phyloP scores from a whole-genome alignment of 2,329 filamentous ascomycete species.

The Aspergillus pseudoterreus region DNA sequence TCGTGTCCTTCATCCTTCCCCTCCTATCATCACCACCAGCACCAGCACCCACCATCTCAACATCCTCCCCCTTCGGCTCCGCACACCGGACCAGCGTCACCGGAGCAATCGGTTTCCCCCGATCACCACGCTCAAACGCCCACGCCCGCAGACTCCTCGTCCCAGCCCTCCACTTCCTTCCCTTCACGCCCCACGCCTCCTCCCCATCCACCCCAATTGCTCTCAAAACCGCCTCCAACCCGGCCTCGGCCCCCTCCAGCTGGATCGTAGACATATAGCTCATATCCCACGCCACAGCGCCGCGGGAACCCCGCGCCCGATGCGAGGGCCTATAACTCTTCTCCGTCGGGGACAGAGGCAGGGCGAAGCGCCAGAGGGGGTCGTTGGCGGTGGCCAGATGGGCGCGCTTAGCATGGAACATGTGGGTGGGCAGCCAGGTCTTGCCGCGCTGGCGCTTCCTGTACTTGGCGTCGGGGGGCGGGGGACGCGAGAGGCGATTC shows the following conservation, averaged over 20 bases:
- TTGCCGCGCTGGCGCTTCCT: slow-evolving; percentile 83
- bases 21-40: slow-evolving; percentile 13
- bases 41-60: slow-evolving; percentile 34
- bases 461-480: slow-evolving; percentile 65
- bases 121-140: slow-evolving; percentile 53
- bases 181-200: slow-evolving; percentile 60
- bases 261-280: slow-evolving; percentile 90
- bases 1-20: slow-evolving; percentile 35
- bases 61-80: slow-evolving; percentile 25
- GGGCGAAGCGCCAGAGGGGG: slow-evolving; percentile 84
- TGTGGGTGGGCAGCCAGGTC: slow-evolving; percentile 90
- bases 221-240: slow-evolving; percentile 64
- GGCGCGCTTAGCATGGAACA: slow-evolving; percentile 90
- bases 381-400: slow-evolving; percentile 76
- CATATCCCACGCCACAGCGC: slow-evolving; percentile 84
- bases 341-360: slow-evolving; percentile 79
- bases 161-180: slow-evolving; percentile 67
- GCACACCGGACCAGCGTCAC: slow-evolving; percentile 74
- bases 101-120: slow-evolving; percentile 62
- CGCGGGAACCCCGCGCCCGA: slow-evolving; percentile 69
- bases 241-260: slow-evolving; percentile 63
- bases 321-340: slow-evolving; percentile 89
- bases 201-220: slow-evolving; percentile 59
- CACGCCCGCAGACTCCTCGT: slow-evolving; percentile 57
- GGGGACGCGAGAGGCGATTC: slow-evolving; percentile 64